phyloP scores from a whole-genome alignment of 2,329 filamentous ascomycete genomes.

The Pseudogymnoascus sp. region DNA sequence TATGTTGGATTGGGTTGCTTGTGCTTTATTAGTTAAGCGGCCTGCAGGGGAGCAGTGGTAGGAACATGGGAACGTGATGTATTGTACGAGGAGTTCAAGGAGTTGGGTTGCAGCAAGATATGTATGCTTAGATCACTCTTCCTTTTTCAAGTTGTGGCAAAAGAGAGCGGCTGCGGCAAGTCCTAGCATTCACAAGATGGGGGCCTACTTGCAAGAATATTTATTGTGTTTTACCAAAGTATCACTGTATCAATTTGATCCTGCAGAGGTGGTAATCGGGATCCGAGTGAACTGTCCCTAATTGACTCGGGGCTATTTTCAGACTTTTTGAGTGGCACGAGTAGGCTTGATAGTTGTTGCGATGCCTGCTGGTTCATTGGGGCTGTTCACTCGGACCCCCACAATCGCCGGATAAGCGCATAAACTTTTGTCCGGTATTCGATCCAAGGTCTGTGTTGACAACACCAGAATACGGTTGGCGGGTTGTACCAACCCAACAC shows the following conservation, averaged over 20 bases:
- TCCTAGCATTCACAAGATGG: neutral
- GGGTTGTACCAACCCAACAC: conserved; percentile 1
- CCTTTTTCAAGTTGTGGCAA: neutral
- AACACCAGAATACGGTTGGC: conserved; percentile 1
- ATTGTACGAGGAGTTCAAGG: conserved; percentile 7
- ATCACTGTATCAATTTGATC: neutral
- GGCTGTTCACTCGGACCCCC: neutral
- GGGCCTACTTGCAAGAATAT: neutral
- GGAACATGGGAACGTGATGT: neutral
- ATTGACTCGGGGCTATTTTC: no score
- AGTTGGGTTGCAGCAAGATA: conserved; percentile 1
- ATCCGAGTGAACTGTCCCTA: no score
- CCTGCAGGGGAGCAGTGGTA: neutral
- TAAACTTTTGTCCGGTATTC: neutral
- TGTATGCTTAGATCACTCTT: neutral
- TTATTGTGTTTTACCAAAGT: neutral
- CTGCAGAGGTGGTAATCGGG: neutral
- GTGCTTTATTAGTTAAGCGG: conserved; percentile 85
- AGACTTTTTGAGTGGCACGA: no score
- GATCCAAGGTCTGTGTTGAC: neutral
- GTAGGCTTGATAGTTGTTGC: no score
- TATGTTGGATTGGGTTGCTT: conserved; percentile 89
- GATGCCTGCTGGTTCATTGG: no score
- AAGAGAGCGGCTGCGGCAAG: neutral
- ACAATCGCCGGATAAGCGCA: neutral